Percentiles rank a stretch among this genome's conserved stretches.
phyloP scores from a whole-genome alignment of 2,329 filamentous ascomycete genomes.

The Diaporthe ilicicola region DNA sequence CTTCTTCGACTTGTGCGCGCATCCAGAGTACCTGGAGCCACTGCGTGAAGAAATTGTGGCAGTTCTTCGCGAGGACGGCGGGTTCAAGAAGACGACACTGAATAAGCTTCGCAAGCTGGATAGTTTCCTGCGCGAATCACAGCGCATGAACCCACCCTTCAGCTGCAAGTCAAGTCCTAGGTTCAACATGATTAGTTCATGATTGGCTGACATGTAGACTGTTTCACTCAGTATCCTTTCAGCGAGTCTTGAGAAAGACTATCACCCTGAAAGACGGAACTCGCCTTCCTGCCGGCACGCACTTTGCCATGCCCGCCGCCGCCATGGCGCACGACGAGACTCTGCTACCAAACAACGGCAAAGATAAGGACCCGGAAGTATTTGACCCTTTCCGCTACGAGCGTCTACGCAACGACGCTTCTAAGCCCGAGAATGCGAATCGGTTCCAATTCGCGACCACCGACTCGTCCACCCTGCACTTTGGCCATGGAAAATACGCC shows the following conservation, averaged over 20 bases:
- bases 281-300: background rate
- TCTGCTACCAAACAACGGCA: no score
- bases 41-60: background rate
- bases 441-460: background rate
- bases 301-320: background rate
- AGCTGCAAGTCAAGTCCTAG: background rate
- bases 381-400: background rate
- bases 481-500: background rate
- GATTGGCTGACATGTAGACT: no score
- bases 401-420: background rate
- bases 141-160: slow-evolving; percentile 42
- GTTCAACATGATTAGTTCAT: no score
- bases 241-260: background rate
- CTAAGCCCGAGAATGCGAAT: background rate
- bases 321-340: background rate
- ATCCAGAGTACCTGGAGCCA: background rate
- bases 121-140: slow-evolving; percentile 51
- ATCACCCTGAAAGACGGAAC: background rate
- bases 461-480: background rate
- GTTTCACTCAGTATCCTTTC: background rate
- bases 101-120: slow-evolving; percentile 51
- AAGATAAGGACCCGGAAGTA: background rate
- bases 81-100: slow-evolving; percentile 46
- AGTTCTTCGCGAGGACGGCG: slow-evolving; percentile 33
- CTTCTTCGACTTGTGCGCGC: slow-evolving; percentile 44